Evolutionary conservation across 805 yeast species (phyloP), one percentile per base, ranked within the genome.

Genomic region (Saccharomycopsis capsularis): DNA sequence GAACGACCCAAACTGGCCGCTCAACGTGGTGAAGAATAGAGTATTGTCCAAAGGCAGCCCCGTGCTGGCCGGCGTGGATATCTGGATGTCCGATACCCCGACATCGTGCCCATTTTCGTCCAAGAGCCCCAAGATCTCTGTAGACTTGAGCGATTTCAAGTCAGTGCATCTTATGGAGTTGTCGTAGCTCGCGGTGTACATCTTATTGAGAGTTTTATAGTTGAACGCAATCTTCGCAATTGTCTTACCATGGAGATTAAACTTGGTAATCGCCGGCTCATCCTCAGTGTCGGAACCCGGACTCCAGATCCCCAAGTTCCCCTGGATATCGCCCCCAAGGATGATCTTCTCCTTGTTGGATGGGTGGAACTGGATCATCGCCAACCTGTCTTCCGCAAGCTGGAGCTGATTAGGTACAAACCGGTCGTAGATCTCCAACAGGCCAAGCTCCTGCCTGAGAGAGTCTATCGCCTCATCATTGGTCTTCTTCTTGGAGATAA

Each of bases 221-320:
- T 78, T 76, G 30, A 81, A 73, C 13, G 75, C 69, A 29, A 89
- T 74, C 44, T 77, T 75, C 3, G 91, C 75, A 5, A 91, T 75
- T 13, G 86, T 74, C 42, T 82, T 80, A 0, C 90, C 81, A 59
- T 93, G 97, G 3, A 88, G 76, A 55, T 79, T 80, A 55, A 89
- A 74, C 19, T 77, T 75, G 0, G 85, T 67, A 2, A 86, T 76
- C 36, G 79, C 76, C 4, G 74, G 75, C 4, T 71, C 64, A 53
- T 74, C 79, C 3, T 62, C 59, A n/a, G 58, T 54, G 22, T 58
- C 55, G 32, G 60, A 61, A 48, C 61, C 57, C 5, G 85, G 82
- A 40, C 90, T 81, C 97, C 97, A 91, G 15, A 93, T 71, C 0
- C 97, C 97, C 39, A 89, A 65, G 54, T 79, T 75, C 4, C 99